phyloP scores from a whole-genome alignment of 345 rosid species.

The Pelargonium nanum region DNA sequence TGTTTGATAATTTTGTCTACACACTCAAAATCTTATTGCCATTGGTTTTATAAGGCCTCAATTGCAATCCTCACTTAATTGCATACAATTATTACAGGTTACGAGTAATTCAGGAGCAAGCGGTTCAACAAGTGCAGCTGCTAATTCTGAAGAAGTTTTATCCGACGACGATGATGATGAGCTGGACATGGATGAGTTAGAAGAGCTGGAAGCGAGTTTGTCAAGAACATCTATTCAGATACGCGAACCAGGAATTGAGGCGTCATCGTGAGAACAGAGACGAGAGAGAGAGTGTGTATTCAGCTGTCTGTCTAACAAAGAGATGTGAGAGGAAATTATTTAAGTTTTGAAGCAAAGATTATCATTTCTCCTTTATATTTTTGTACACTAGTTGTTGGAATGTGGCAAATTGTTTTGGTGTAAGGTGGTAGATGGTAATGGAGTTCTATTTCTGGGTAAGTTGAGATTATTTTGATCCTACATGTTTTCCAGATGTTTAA shows the following conservation, averaged over 20 bases:
- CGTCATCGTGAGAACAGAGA: constrained; percentile 18
- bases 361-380: background rate
- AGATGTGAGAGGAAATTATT: background rate
- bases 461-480: background rate
- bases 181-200: constrained; percentile 65
- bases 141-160: constrained; percentile 20
- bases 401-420: background rate
- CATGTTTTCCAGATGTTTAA: too few species aligned
- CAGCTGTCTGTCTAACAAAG: too few species aligned
- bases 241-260: constrained; percentile 25
- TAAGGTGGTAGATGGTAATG: background rate
- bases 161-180: constrained; percentile 33
- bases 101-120: constrained; percentile 22
- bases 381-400: background rate
- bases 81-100: constrained; percentile 19
- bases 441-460: background rate
- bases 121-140: constrained; percentile 10
- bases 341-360: background rate
- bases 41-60: too few species aligned
- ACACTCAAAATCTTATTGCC: background rate
- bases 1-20: background rate
- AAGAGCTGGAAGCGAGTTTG: constrained; percentile 76
- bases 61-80: background rate
- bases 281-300: background rate
- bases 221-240: constrained; percentile 57